Base-by-base conservation (phyloP, 768 basidiomycete genomes). In the Tulasnella sp. region DNA sequence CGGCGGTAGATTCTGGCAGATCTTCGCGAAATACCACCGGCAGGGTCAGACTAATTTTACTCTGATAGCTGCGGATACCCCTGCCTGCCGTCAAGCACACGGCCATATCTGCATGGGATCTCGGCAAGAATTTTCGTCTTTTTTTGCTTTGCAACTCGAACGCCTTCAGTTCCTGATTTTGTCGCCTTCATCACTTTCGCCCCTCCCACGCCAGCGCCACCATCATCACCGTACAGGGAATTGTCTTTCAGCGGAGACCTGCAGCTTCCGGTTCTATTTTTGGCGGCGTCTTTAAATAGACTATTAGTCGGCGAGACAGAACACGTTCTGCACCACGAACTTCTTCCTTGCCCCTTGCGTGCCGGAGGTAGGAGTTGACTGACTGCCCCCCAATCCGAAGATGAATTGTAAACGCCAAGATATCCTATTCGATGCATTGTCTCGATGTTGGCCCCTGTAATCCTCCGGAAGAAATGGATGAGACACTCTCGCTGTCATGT, bases 231-330 rank as follows among this genome's bases (percentile, higher is more conserved):
- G 5, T 9, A 1, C 16, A 35, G 35, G 29, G 5, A 67, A 35
- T 6, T 29, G 26, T 32, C 29, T n/a, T 13, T 29, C 7, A 67
- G 16, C 61, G 61, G 61, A 6, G 61, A 67, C 61, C 5, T 67
- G 6, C 11, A 16, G 26, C 61, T 67, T 67, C 61, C 16, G 61
- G 11, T 0, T 35, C 61, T 32, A 67, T 67, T 11, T 67, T 67
- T 67, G 32, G 32, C 61, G 61, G 61, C 61, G 61, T 67, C 57
- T 67, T 67, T 67, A 35, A 67, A 67, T 67, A 67, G 61, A 35
- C 61, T 67, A 67, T 67, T 67, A 67, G 61, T 67, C 61, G 13
- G 13, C 32, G 61, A 26, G 61, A 32, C 61, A 26, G 61, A 67
- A 67, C 61, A 55, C n/a, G 7, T 13, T 26, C 10, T 13, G 57